Percentiles rank a stretch among this genome's conserved stretches.
Conservation (phyloP, 2,329 filamentous ascomycete genomes). For the Orbilia javanica region DNA sequence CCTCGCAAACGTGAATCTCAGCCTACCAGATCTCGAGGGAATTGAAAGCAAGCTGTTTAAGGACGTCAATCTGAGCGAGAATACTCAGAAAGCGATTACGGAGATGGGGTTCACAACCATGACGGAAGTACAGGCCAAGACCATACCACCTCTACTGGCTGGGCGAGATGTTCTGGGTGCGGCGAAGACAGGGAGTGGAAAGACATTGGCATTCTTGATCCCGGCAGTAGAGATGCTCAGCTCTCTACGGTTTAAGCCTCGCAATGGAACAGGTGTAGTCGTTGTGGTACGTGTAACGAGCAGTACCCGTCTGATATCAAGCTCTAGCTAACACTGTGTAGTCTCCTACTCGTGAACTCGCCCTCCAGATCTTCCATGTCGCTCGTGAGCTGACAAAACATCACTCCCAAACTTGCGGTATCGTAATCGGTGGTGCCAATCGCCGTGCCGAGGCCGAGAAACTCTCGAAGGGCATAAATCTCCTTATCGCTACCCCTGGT, state of each 20-base stretch:
- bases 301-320: background rate
- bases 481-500: conserved; percentile 93
- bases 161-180: conserved; percentile 82
- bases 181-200: conserved; percentile 95
- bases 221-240: conserved; percentile 94
- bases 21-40: conserved; percentile 72
- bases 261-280: conserved; percentile 92
- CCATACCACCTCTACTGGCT: conserved; percentile 87
- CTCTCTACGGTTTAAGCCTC: conserved; percentile 90
- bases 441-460: conserved; percentile 89
- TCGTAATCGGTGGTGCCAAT: conserved; percentile 96
- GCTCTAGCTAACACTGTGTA: conserved; percentile 66
- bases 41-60: conserved; percentile 77
- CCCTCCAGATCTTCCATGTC: conserved; percentile 95
- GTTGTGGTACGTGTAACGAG: conserved; percentile 66
- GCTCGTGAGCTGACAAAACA: conserved; percentile 91
- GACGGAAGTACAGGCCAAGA: conserved; percentile 91
- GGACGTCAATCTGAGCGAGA: conserved; percentile 86
- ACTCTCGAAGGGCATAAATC: conserved; percentile 91
- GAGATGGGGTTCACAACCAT: conserved; percentile 95
- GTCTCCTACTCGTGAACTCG: conserved; percentile 91
- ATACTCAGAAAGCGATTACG: conserved; percentile 86
- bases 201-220: conserved; percentile 94
- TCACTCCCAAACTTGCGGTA: conserved; percentile 95
- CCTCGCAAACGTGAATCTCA: conserved; percentile 64